Percentiles rank a stretch among this genome's conserved stretches.
These are phyloP conservation scores for Metschnikowia similis DNA, from an alignment of 805 yeast genomes.

Conservation along the genomic window DNA sequence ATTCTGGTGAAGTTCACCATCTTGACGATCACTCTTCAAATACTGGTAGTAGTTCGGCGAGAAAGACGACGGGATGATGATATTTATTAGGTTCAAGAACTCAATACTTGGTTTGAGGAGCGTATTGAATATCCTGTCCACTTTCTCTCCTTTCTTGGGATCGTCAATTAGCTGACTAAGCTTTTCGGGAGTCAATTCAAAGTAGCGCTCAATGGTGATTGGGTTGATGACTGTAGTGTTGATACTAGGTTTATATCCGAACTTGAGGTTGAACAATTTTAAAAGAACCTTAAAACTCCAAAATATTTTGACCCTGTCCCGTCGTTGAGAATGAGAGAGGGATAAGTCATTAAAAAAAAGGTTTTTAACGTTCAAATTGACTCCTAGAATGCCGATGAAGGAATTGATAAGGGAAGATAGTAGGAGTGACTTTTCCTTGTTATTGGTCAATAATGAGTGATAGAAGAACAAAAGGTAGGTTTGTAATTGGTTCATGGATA, in stretches of 20 bases:
- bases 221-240: constrained; percentile 46
- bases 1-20: constrained; percentile 2
- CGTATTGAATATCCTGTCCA: constrained; percentile 33
- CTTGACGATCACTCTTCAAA: constrained; percentile 23
- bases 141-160: constrained; percentile 6
- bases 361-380: constrained; percentile 38
- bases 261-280: constrained; percentile 39
- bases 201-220: constrained; percentile 42
- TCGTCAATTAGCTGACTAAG: constrained; percentile 30
- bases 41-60: constrained; percentile 44
- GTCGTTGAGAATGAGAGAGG: constrained; percentile 31
- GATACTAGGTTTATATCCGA: constrained; percentile 44
- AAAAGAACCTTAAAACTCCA: constrained; percentile 44
- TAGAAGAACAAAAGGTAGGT: constrained; percentile 47
- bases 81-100: constrained; percentile 39
- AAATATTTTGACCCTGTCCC: constrained; percentile 41
- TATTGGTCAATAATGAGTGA: constrained; percentile 42
- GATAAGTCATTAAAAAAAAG: constrained; percentile 46
- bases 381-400: constrained; percentile 40
- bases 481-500: constrained; percentile 46
- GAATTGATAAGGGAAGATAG: constrained; percentile 38
- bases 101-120: constrained; percentile 40
- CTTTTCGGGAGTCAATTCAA: constrained; percentile 42
- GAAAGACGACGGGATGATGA: constrained; percentile 44
- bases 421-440: constrained; percentile 37